These are phyloP conservation scores for Antarctomyces pellizariae DNA, from an alignment of 495 filamentous ascomycete species.

Conservation along the genomic window DNA sequence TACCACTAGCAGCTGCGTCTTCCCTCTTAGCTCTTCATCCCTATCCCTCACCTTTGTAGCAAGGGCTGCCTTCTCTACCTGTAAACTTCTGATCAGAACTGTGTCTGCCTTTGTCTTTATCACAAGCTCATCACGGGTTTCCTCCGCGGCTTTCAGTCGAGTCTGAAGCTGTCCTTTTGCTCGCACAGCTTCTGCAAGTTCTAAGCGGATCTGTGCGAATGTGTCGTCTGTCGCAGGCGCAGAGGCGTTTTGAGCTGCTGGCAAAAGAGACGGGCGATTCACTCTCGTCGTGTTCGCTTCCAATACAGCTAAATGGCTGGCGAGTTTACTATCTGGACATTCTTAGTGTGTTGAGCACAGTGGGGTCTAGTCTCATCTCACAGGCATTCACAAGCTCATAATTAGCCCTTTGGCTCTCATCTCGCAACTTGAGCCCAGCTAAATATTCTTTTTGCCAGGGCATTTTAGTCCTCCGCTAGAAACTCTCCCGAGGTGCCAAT, in stretches of 20 bases:
- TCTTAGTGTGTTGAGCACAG: background rate
- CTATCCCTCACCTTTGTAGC: constrained; percentile 44
- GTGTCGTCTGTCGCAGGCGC: constrained; percentile 14
- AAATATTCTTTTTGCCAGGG: constrained; percentile 35
- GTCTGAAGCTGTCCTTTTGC: constrained; percentile 40
- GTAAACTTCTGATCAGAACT: constrained; percentile 34
- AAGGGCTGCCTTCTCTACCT: constrained; percentile 35
- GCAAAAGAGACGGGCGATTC: constrained; percentile 8
- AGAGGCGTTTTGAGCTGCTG: constrained; percentile 8
- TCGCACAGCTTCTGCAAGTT: constrained; percentile 53
- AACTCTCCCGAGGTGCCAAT: no score
- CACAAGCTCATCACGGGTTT: constrained; percentile 35
- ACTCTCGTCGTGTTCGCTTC: constrained; percentile 24
- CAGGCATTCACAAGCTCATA: constrained; percentile 31
- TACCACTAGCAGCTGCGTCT: constrained; percentile 60
- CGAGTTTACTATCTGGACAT: constrained; percentile 45
- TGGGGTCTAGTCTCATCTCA: constrained; percentile 13
- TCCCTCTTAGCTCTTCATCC: constrained; percentile 65
- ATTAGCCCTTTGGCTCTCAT: constrained; percentile 33
- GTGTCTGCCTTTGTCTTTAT: constrained; percentile 28
- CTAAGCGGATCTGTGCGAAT: constrained; percentile 28
- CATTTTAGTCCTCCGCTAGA: no score
- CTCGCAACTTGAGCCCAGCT: constrained; percentile 27
- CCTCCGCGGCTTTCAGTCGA: constrained; percentile 30
- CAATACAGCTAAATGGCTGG: constrained; percentile 36